Base-by-base conservation (phyloP, 2,329 filamentous ascomycete genomes). In the Akanthomyces muscarius region DNA sequence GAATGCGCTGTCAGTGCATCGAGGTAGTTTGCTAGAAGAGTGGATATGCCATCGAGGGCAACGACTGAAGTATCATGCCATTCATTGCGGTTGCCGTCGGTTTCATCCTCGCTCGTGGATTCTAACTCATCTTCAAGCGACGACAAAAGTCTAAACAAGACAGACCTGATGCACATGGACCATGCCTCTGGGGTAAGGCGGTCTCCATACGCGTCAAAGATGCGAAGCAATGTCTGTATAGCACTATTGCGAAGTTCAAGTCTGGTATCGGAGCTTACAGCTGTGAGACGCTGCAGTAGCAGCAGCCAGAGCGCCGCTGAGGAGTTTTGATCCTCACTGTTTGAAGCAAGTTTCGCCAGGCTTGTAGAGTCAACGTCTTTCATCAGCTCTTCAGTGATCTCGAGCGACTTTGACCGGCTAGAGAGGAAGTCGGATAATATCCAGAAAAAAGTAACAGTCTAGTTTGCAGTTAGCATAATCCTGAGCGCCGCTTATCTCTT, bases 381-480 rank as follows among this genome's bases (percentile, higher is more conserved):
- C 62, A 87, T 80, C 64, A 88, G 79, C 57, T 81, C 80, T 50
- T 82, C 77, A 0, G 82, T 86, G 38, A 89, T 83, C 1, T 82
- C 80, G 51, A 88, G 82, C 0, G 82, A 79, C 63, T 80, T 80
- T 61, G 81, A 85, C 67, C 84, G 85, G 3, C 81, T 77, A 1
- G 86, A 88, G 5, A 98, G 80, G 66, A 93, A 95, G 73, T 97
- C 93, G 0, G 94, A 97, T 8, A 97, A 84, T 61, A 94, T 93
- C 92, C 93, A 97, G 74, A 97, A 96, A 71, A 96, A 95, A 0
- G 94, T 97, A 10, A 97, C 91, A 1, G 93, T 95, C 86, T 91
- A 57, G 3, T 25, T 54, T 41, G 33, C 44, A 5, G 18, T 71
- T 59, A 68, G 68, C 30, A 59, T 4, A 64, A 57, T 61, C 7